phyloP scores from a whole-genome alignment of 768 basidiomycete species.

The Pulveroboletus ravenelii region DNA sequence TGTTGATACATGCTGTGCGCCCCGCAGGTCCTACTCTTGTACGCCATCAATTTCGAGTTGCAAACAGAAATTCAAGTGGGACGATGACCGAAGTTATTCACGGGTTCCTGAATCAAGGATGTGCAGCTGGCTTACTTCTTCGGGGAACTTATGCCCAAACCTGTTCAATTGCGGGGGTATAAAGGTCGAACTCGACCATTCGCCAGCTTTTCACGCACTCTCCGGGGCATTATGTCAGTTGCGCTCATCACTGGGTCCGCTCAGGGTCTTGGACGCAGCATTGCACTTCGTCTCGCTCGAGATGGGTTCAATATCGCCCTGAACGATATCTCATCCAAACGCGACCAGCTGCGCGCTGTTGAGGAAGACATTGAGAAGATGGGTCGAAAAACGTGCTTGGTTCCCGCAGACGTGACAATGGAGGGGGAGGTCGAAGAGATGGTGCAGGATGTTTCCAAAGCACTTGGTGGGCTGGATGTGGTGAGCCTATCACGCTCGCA shows the following conservation, averaged over 20 bases:
- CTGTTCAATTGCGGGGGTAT: too few relatives aligned
- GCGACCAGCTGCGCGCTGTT: conserved; percentile 5
- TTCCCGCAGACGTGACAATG: conserved; percentile 11
- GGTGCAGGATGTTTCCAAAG: not conserved
- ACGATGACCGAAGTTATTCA: too few relatives aligned
- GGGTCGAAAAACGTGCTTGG: conserved; percentile 12
- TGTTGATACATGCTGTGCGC: too few relatives aligned
- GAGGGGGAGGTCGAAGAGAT: conserved; percentile 7
- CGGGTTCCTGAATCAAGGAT: too few relatives aligned
- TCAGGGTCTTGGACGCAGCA: conserved; percentile 26
- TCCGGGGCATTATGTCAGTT: not conserved
- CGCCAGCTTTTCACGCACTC: too few relatives aligned
- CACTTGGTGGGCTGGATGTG: conserved; percentile 7
- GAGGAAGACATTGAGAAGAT: conserved; percentile 7
- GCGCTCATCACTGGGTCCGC: conserved; percentile 30
- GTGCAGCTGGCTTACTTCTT: too few relatives aligned
- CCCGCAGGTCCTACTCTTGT: too few relatives aligned
- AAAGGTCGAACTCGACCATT: too few relatives aligned
- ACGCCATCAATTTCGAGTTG: too few relatives aligned
- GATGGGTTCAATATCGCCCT: conserved; percentile 28
- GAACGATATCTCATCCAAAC: conserved; percentile 24
- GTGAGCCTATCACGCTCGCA: not conserved
- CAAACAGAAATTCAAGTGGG: too few relatives aligned
- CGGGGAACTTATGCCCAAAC: too few relatives aligned
- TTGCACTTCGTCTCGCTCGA: conserved; percentile 15